phyloP scores from a whole-genome alignment of 768 basidiomycete species.

The Psilocybe tampanensis region DNA sequence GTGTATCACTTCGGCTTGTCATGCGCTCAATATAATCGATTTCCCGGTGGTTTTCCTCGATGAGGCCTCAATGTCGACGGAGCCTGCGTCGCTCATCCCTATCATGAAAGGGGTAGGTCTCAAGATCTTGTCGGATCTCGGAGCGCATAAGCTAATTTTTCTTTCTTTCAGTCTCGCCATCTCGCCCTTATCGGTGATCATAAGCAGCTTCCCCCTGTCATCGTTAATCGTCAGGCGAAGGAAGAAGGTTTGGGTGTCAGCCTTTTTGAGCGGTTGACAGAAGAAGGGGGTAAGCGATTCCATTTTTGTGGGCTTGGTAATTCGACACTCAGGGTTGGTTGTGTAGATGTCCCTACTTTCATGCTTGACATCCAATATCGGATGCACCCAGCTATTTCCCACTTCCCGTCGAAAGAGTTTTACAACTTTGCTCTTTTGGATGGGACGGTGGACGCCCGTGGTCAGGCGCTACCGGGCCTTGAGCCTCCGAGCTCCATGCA shows the following conservation, averaged over 20 bases:
- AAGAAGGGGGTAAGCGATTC: slow-evolving; percentile 69
- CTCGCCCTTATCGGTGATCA: slow-evolving; percentile 95
- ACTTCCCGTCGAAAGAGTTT: slow-evolving; percentile 84
- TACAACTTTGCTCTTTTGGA: slow-evolving; percentile 73
- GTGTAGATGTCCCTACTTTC: slow-evolving; percentile 76
- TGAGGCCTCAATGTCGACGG: slow-evolving; percentile 96
- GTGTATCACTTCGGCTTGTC: slow-evolving; percentile 76
- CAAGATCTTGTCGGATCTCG: slow-evolving; percentile 4
- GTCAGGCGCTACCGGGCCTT: slow-evolving; percentile 52
- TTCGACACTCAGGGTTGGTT: neutral
- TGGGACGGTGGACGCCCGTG: slow-evolving; percentile 65
- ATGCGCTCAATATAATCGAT: slow-evolving; percentile 69
- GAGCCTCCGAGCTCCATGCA: slow-evolving; percentile 65
- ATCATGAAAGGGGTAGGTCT: slow-evolving; percentile 89
- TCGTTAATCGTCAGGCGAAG: slow-evolving; percentile 75
- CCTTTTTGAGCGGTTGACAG: slow-evolving; percentile 88
- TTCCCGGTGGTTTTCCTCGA: slow-evolving; percentile 94
- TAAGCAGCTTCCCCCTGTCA: slow-evolving; percentile 91
- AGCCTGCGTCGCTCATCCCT: slow-evolving; percentile 88
- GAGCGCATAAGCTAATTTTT: neutral
- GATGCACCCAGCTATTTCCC: slow-evolving; percentile 91
- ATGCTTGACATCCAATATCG: slow-evolving; percentile 96
- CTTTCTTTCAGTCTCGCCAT: slow-evolving; percentile 64
- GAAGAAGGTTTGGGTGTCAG: slow-evolving; percentile 74
- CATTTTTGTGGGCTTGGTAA: neutral